Percentiles rank a stretch among this genome's conserved stretches.
Conservation (phyloP, 805 yeast genomes). For the Saccharomycopsis javanensis region DNA sequence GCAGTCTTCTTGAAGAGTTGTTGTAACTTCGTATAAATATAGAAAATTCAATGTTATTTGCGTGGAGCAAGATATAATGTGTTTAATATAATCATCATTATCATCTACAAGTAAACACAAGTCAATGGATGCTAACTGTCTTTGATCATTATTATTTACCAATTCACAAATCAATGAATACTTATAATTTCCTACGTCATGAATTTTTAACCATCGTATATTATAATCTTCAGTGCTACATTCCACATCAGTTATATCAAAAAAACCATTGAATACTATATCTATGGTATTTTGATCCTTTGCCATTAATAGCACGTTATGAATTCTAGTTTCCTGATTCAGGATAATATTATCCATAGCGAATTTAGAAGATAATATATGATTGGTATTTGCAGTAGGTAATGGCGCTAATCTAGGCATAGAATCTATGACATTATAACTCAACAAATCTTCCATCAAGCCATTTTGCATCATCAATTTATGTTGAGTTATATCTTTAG, state of each 20-base stretch:
- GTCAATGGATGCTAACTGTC: background rate
- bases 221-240: background rate
- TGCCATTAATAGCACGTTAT: conserved; percentile 24
- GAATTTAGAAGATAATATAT: conserved; percentile 23
- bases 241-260: conserved; percentile 24
- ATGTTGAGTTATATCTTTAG: background rate
- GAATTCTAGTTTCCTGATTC: conserved; percentile 18
- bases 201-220: background rate
- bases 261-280: conserved; percentile 28
- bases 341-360: conserved; percentile 26
- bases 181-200: background rate
- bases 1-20: conserved; percentile 25
- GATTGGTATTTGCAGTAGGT: conserved; percentile 20
- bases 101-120: background rate
- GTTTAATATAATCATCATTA: background rate
- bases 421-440: conserved; percentile 25
- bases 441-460: conserved; percentile 20
- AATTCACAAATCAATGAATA: background rate
- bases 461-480: background rate
- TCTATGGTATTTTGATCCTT: conserved; percentile 22
- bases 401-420: conserved; percentile 32
- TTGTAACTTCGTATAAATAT: conserved; percentile 28
- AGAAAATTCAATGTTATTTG: conserved; percentile 27
- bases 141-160: background rate
- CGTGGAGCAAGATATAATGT: conserved; percentile 22